These are phyloP conservation scores for Phycomyces nitens DNA, from an alignment of 192 early-diverging fungal genomes.

Conservation along the genomic window DNA sequence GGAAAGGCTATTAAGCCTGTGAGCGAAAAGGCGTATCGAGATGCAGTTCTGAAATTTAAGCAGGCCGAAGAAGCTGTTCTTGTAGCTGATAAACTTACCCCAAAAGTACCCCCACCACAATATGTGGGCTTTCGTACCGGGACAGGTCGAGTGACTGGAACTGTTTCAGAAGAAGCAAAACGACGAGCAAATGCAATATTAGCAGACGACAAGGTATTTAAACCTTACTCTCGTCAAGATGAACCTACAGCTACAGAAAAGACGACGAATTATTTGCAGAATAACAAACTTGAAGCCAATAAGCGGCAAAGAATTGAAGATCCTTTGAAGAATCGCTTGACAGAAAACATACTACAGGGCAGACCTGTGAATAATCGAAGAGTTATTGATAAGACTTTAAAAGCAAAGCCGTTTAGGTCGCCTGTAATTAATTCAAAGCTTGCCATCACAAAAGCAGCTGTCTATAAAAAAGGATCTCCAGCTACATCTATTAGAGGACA, in stretches of 20 bases:
- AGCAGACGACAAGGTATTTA: neutral
- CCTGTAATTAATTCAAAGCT: constrained; percentile 16
- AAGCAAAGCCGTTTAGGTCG: constrained; percentile 26
- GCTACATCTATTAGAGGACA: neutral
- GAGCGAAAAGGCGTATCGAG: neutral
- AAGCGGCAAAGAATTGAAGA: neutral
- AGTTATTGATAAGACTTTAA: neutral
- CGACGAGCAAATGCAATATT: neutral
- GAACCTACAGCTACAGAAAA: neutral
- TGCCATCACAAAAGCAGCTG: constrained; percentile 12
- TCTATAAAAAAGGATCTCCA: neutral
- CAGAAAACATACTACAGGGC: neutral
- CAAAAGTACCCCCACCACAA: neutral
- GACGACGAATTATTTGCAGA: neutral
- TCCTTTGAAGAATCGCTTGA: neutral
- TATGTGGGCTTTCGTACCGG: neutral
- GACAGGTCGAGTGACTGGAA: neutral
- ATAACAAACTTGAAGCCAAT: neutral
- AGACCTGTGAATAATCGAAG: neutral
- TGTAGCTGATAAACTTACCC: neutral
- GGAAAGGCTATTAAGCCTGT: neutral
- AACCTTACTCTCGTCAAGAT: neutral
- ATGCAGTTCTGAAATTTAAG: neutral
- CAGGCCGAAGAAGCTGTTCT: neutral
- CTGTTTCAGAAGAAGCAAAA: constrained; percentile 11